Evolutionary conservation across 116 monocot species (phyloP), one percentile per base, ranked within the genome.

Genomic region (Papilionanthe hybrid): DNA sequence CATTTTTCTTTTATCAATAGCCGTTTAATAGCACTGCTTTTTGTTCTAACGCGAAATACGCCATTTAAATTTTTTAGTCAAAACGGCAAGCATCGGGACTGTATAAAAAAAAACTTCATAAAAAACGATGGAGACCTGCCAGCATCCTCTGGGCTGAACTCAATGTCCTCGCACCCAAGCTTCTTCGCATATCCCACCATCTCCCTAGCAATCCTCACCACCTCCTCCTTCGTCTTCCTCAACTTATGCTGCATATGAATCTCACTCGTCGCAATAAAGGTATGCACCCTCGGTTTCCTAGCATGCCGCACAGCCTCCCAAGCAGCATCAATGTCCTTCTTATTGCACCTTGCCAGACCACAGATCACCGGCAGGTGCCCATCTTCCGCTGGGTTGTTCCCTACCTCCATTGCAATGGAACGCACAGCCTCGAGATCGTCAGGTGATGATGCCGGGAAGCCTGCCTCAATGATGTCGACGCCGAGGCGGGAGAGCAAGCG

Each of bases 221-320:
- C 88, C 80, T 91, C 88, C 80, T 91, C 91, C 78, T 80, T 82
- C 37, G 86, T 86, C 86, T 86, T 91, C 79, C 77, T 79, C 79
- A 91, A 57, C 84, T 91, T 91, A 72, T 86, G 84, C 82, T 82
- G 81, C 88, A 91, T 55, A 42, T 91, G 91, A 42, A 91, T 91
- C 58, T 91, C 86, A 67, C 91, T 91, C 5, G 91, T 91, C 43
- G 91, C 91, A 23, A 91, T 91, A 45, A 88, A 91, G 10, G 88
- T 88, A 50, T 88, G 86, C 47, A 91, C 79, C 80, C 88, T 77
- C 42, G 88, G 91, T 78, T 43, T 67, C 77, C 63, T 48, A 10
- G 88, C 90, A n/a, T 78, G 82, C 77, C 82, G 79, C 83, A 91
- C 88, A 20, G 90, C 90, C 81, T 91, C 90, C 90, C 90, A 91